Conservation (phyloP, 345 rosid species). For the Aquilaria yunnanensis region DNA sequence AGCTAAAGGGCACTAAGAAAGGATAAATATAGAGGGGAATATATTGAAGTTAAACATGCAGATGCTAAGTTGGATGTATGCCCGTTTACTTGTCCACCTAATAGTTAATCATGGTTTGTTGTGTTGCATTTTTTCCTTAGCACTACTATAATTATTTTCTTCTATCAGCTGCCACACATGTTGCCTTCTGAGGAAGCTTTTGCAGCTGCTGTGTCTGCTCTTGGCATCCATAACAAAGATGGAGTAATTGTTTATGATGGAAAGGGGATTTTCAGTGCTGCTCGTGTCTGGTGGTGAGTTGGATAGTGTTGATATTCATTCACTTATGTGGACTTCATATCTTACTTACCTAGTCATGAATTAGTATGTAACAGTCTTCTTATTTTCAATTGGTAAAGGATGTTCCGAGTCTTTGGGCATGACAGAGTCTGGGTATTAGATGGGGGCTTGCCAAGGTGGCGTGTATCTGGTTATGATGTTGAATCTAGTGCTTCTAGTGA, state of each 20-base stretch:
- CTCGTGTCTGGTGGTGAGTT: conserved; percentile 99
- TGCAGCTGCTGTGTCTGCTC: conserved; percentile 95
- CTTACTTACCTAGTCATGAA: conserved; percentile 3
- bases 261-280: conserved; percentile 95
- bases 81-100: too few relatives aligned
- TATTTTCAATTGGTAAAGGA: conserved; percentile 40
- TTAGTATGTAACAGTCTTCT: conserved; percentile 10
- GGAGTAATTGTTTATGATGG: conserved; percentile 96
- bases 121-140: too few relatives aligned
- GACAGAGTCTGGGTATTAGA: conserved; percentile 88
- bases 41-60: too few relatives aligned
- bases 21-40: too few relatives aligned
- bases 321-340: not conserved
- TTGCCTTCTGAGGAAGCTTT: conserved; percentile 94
- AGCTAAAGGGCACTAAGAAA: too few relatives aligned
- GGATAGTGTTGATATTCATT: conserved; percentile 3
- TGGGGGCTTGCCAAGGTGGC: conserved; percentile 99
- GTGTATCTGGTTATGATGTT: conserved; percentile 93
- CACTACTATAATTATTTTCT: conserved; percentile 5
- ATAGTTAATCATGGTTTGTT: too few relatives aligned
- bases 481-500: conserved; percentile 98
- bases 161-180: conserved; percentile 92
- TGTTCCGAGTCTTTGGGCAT: conserved; percentile 96
- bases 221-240: conserved; percentile 85
- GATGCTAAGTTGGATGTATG: too few relatives aligned